Percentiles rank a stretch among this genome's conserved stretches.
These are phyloP conservation scores for Cladosporium sp. DNA, from an alignment of 2,329 filamentous ascomycete species.

Conservation along the genomic window DNA sequence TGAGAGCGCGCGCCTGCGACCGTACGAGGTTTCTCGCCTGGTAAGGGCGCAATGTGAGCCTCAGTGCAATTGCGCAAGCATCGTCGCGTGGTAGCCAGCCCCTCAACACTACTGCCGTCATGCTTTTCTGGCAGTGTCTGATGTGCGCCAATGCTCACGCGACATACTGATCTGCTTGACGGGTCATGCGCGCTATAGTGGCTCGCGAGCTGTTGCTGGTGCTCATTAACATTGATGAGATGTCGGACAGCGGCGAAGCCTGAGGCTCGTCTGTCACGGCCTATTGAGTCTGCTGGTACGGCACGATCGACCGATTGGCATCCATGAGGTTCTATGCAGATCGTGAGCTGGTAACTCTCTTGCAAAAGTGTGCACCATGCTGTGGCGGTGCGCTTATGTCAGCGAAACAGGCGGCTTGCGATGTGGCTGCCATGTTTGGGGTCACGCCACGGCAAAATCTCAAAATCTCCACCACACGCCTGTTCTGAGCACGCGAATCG, in stretches of 20 bases:
- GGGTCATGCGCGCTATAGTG: background rate
- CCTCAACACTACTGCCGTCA: background rate
- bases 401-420: background rate
- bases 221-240: background rate
- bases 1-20: background rate
- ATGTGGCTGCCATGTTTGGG: background rate
- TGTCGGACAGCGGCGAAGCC: background rate
- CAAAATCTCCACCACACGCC: background rate
- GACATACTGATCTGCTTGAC: background rate
- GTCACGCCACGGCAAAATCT: background rate
- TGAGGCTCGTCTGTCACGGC: background rate
- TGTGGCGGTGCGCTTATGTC: background rate
- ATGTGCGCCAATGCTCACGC: background rate
- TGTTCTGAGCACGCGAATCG: background rate
- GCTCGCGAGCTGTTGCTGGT: background rate
- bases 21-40: background rate
- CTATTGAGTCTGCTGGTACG: background rate
- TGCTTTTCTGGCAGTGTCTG: background rate
- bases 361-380: background rate
- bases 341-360: background rate
- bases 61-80: background rate
- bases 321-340: background rate
- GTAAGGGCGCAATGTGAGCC: background rate
- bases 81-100: background rate
- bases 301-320: background rate